Conservation (phyloP, 768 basidiomycete species). For the Mycena galericulata region DNA sequence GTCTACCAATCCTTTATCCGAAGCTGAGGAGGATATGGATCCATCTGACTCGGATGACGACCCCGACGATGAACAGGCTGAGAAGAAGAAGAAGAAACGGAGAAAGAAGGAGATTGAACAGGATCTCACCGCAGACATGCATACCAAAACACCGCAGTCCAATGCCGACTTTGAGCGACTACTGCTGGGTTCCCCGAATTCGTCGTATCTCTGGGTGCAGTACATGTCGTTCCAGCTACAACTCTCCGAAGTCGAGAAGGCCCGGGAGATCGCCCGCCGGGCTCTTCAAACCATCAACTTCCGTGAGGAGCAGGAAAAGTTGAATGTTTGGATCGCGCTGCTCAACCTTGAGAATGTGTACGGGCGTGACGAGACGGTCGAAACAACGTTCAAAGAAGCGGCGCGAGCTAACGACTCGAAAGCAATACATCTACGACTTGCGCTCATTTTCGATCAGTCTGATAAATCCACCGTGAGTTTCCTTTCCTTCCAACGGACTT, state of each 20-base stretch:
- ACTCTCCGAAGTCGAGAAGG: constrained; percentile 96
- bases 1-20: constrained; percentile 57
- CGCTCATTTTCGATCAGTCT: constrained; percentile 86
- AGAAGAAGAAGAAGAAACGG: constrained; percentile 69
- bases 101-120: constrained; percentile 79
- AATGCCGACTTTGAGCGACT: constrained; percentile 95
- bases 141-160: constrained; percentile 87
- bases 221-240: constrained; percentile 99
- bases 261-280: constrained; percentile 85
- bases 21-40: constrained; percentile 55
- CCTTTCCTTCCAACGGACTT: constrained; percentile 1
- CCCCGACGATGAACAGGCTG: constrained; percentile 58
- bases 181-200: constrained; percentile 94
- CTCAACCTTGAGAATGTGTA: constrained; percentile 95
- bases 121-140: constrained; percentile 90
- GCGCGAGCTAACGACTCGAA: constrained; percentile 92
- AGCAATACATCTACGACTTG: constrained; percentile 86
- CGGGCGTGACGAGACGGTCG: constrained; percentile 85
- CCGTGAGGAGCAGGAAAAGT: constrained; percentile 94
- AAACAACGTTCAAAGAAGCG: constrained; percentile 91
- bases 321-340: constrained; percentile 98
- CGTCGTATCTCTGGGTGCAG: constrained; percentile 98
- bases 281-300: constrained; percentile 92
- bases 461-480: constrained; percentile 79
- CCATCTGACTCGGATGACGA: constrained; percentile 62